These are phyloP conservation scores for Spathaspora passalidarum DNA, from an alignment of 805 yeast species.

Conservation along the genomic window DNA sequence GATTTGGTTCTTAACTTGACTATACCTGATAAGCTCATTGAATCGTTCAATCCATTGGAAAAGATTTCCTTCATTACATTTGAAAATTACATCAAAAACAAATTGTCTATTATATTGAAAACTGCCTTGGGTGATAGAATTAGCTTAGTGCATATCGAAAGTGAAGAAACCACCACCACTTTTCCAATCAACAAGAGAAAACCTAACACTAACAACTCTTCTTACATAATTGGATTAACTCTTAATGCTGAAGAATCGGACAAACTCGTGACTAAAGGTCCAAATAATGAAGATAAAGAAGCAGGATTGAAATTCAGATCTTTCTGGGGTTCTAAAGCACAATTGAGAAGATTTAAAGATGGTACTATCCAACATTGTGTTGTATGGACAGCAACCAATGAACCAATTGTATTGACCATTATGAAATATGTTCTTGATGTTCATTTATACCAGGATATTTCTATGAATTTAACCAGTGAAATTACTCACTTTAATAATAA, in stretches of 20 bases:
- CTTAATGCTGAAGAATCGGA: constrained; percentile 74
- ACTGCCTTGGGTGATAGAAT: constrained; percentile 57
- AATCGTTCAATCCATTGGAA: constrained; percentile 64
- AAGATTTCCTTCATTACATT: constrained; percentile 68
- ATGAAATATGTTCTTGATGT: constrained; percentile 58
- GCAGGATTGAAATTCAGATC: constrained; percentile 60
- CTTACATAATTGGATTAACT: constrained; percentile 57
- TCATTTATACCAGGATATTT: constrained; percentile 53
- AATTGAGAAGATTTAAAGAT: constrained; percentile 88
- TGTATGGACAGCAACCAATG: constrained; percentile 68
- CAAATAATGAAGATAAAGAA: constrained; percentile 58
- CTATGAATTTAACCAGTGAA: constrained; percentile 34
- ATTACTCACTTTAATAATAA: constrained; percentile 46
- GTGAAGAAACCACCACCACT: constrained; percentile 16
- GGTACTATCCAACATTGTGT: constrained; percentile 90
- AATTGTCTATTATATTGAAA: constrained; percentile 54
- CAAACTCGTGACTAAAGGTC: constrained; percentile 84
- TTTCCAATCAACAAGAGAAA: constrained; percentile 54
- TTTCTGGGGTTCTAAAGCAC: constrained; percentile 88
- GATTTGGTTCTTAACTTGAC: constrained; percentile 63
- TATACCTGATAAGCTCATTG: constrained; percentile 34
- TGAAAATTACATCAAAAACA: constrained; percentile 63
- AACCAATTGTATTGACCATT: constrained; percentile 65
- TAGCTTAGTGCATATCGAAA: constrained; percentile 32
- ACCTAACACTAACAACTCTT: constrained; percentile 31